Evolutionary conservation across 805 yeast genomes (phyloP).

Genomic region (Suhomyces sp.): DNA sequence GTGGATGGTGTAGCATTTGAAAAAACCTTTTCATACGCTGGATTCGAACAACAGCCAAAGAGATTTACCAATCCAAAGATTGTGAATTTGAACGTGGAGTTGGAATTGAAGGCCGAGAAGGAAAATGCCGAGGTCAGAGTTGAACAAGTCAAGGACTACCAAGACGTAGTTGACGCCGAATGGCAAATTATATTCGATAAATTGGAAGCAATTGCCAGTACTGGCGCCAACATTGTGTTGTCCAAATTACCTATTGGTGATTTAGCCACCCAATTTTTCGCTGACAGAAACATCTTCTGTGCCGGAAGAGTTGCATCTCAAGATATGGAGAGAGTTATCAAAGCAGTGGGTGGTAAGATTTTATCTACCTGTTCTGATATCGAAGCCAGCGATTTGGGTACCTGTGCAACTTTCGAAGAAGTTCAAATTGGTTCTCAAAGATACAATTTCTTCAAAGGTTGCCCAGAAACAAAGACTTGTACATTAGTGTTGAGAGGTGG

Average conservation of each 20-base stretch:
- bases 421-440: conserved; percentile 95
- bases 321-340: conserved; percentile 87
- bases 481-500: conserved; percentile 94
- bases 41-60: conserved; percentile 98
- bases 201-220: conserved; percentile 71
- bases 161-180: conserved; percentile 97
- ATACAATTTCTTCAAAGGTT: conserved; percentile 88
- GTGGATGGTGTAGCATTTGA: conserved; percentile 96
- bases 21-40: conserved; percentile 96
- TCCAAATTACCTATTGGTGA: conserved; percentile 97
- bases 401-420: conserved; percentile 85
- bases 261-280: conserved; percentile 97
- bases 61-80: conserved; percentile 75
- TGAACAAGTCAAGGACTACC: conserved; percentile 89
- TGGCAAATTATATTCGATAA: conserved; percentile 92
- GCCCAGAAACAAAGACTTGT: conserved; percentile 90
- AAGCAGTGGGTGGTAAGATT: conserved; percentile 90
- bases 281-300: conserved; percentile 93
- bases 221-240: conserved; percentile 91
- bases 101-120: conserved; percentile 96
- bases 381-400: conserved; percentile 68
- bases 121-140: conserved; percentile 98
- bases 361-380: conserved; percentile 76
- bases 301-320: conserved; percentile 91
- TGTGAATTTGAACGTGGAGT: conserved; percentile 81